These are phyloP conservation scores for Penicillium capsulatum DNA, from an alignment of 2,329 filamentous ascomycete genomes.

Conservation along the genomic window DNA sequence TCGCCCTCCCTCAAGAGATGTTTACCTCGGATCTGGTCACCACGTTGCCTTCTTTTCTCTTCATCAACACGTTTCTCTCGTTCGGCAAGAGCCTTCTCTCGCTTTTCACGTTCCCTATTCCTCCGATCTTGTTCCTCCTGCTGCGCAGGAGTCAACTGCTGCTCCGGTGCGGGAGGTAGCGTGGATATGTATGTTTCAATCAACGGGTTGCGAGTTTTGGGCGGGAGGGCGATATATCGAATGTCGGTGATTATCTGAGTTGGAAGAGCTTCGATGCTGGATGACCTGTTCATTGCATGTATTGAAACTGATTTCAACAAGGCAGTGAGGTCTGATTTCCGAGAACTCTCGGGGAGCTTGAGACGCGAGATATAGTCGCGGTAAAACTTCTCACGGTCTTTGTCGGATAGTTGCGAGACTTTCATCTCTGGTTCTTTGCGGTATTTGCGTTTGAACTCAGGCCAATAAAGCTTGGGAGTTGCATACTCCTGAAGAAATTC, in stretches of 20 bases:
- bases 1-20: constrained; percentile 43
- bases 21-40: constrained; percentile 40
- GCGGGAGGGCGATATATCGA: constrained; percentile 41
- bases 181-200: constrained; percentile 45
- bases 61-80: constrained; percentile 43
- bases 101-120: constrained; percentile 40
- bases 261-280: constrained; percentile 39
- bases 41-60: constrained; percentile 40
- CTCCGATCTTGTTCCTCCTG: constrained; percentile 36
- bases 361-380: constrained; percentile 45
- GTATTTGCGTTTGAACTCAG: constrained; percentile 90
- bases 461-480: constrained; percentile 92
- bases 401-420: constrained; percentile 43
- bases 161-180: constrained; percentile 37
- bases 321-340: constrained; percentile 45
- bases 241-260: constrained; percentile 42
- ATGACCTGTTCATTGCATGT: constrained; percentile 39
- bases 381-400: constrained; percentile 48
- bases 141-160: constrained; percentile 37
- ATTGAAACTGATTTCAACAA: constrained; percentile 44
- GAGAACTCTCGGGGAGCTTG: constrained; percentile 44
- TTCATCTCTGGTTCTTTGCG: constrained; percentile 74
- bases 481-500: constrained; percentile 75
- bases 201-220: constrained; percentile 38
- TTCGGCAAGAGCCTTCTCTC: constrained; percentile 43